These are phyloP conservation scores for Zygoascus meyerae DNA, from an alignment of 1,139 yeast species.

Conservation along the genomic window DNA sequence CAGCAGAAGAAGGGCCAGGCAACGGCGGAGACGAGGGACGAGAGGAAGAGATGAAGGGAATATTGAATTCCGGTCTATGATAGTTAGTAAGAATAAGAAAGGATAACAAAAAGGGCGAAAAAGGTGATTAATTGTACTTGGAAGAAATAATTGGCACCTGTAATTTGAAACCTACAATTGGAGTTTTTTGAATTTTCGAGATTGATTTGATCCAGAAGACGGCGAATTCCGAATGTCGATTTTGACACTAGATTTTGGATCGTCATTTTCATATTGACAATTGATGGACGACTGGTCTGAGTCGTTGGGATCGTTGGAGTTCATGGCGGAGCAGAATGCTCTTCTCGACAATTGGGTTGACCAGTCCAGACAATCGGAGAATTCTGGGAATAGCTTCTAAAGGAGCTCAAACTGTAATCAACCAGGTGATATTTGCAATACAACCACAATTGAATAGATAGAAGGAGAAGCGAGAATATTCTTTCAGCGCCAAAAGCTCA, in stretches of 20 bases:
- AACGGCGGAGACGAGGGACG: conserved; percentile 7
- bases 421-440: too few relatives aligned
- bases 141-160: too few relatives aligned
- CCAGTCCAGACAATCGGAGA: too few relatives aligned
- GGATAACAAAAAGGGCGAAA: neutral
- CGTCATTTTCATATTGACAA: conserved; percentile 5
- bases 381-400: too few relatives aligned
- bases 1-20: neutral
- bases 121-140: too few relatives aligned
- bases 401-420: too few relatives aligned
- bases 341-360: too few relatives aligned
- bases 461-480: too few relatives aligned
- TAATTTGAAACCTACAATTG: conserved; percentile 6
- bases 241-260: conserved; percentile 8
- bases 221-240: neutral
- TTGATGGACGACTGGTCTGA: conserved; percentile 1
- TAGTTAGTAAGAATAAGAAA: neutral
- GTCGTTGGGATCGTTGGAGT: neutral
- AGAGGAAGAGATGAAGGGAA: conserved; percentile 13
- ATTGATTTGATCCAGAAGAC: neutral
- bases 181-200: conserved; percentile 5
- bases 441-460: too few relatives aligned
- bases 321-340: too few relatives aligned
- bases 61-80: conserved; percentile 13
- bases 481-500: too few relatives aligned